Conservation (phyloP, 352 stramenopile species). For the Phytopythium kandeliae region DNA sequence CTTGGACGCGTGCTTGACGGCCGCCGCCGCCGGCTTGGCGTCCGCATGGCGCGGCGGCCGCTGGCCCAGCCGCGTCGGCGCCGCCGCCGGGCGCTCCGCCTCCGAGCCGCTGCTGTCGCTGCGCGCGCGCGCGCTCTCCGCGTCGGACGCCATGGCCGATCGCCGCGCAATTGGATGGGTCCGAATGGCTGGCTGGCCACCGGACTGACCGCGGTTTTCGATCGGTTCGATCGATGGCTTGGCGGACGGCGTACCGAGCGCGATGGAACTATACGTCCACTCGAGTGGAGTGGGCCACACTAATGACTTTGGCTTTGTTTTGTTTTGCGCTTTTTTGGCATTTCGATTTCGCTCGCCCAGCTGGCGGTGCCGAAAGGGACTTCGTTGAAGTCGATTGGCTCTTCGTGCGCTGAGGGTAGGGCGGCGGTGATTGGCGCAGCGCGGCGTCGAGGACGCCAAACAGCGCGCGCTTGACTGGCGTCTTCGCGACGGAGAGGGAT, state of each 20-base stretch:
- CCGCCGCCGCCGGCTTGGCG: slow-evolving; percentile 8
- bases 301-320: not conserved
- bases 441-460: not conserved
- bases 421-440: too few relatives aligned
- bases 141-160: slow-evolving; percentile 23
- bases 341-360: not conserved
- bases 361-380: not conserved
- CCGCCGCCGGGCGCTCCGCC: slow-evolving; percentile 45
- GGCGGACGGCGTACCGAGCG: not conserved
- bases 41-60: slow-evolving; percentile 8
- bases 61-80: slow-evolving; percentile 54
- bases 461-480: not conserved
- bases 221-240: too few relatives aligned
- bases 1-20: slow-evolving; percentile 68
- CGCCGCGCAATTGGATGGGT: not conserved
- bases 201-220: not conserved
- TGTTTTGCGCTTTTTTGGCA: not conserved
- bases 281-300: not conserved
- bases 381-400: slow-evolving; percentile 1
- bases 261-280: not conserved
- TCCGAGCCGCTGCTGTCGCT: slow-evolving; percentile 44
- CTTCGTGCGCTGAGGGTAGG: too few relatives aligned
- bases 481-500: too few relatives aligned
- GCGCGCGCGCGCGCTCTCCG: slow-evolving; percentile 20
- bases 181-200: slow-evolving; percentile 1